Conservation (phyloP, 352 stramenopile genomes). For the Phytophthora uliginosa region DNA sequence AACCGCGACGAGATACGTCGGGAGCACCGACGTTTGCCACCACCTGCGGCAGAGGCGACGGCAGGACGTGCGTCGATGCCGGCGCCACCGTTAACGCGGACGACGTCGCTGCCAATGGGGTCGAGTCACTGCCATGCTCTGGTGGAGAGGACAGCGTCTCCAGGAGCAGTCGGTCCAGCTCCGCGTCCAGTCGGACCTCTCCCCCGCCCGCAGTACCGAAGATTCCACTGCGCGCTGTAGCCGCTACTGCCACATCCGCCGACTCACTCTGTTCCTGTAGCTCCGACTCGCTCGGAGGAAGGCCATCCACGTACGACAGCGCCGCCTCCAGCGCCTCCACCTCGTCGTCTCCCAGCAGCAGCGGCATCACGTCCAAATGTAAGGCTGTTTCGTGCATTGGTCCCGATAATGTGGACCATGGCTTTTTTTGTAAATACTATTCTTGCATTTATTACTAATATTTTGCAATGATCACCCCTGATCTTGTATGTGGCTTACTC, state of each 20-base stretch:
- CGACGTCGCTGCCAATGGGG: slow-evolving; percentile 4
- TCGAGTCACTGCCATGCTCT: slow-evolving; percentile 20
- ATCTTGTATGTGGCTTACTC: no score
- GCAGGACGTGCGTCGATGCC: slow-evolving; percentile 5
- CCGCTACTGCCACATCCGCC: neutral
- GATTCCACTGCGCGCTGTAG: neutral
- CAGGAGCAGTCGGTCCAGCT: slow-evolving; percentile 37
- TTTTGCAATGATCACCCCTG: no score
- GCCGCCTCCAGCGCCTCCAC: slow-evolving; percentile 37
- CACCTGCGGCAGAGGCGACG: slow-evolving; percentile 12
- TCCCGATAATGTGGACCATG: neutral
- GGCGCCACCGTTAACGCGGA: neutral
- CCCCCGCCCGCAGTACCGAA: slow-evolving; percentile 9
- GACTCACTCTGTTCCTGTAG: neutral
- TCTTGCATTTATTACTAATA: no score
- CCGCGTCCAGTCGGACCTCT: slow-evolving; percentile 29
- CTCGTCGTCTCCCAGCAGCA: slow-evolving; percentile 43
- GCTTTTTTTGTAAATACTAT: no score
- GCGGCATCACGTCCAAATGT: slow-evolving; percentile 23
- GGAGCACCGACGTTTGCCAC: slow-evolving; percentile 12
- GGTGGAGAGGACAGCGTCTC: slow-evolving; percentile 34
- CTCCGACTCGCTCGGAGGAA: neutral
- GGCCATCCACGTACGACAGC: slow-evolving; percentile 35
- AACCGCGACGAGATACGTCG: slow-evolving; percentile 3
- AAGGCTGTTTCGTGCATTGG: no score